These are phyloP conservation scores for Diversispora epigaea DNA, from an alignment of 192 early-diverging fungal species.

Conservation along the genomic window DNA sequence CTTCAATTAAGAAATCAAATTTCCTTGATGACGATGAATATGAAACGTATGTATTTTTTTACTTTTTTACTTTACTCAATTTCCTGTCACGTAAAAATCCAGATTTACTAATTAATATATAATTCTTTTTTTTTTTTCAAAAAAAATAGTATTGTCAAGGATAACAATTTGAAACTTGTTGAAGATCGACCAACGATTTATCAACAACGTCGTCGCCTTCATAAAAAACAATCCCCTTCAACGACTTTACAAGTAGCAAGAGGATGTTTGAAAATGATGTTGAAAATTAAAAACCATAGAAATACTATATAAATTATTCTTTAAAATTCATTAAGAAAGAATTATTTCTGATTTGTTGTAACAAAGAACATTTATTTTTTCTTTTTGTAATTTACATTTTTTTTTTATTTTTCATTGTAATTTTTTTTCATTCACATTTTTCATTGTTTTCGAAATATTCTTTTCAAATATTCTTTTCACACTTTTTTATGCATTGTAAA, in stretches of 20 bases:
- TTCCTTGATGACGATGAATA: background rate
- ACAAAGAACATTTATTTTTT: no score
- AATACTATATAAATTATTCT: background rate
- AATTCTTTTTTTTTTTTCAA: background rate
- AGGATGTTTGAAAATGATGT: background rate
- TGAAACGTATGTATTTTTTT: background rate
- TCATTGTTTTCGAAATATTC: no score
- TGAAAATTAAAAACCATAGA: background rate
- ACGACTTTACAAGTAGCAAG: background rate
- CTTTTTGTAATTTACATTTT: no score
- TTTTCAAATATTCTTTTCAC: no score
- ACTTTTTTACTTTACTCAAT: no score
- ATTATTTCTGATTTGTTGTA: no score
- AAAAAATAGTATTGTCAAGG: background rate
- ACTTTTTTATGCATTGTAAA: no score
- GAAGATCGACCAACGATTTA: background rate
- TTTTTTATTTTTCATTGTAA: no score
- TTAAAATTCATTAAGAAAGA: no score
- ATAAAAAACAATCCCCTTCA: background rate
- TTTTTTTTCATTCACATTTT: no score
- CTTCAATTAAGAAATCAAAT: background rate
- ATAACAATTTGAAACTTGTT: background rate
- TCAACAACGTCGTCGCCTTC: background rate
- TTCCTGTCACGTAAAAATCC: no score
- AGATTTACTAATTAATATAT: background rate